Evolutionary conservation across 495 filamentous ascomycete species (phyloP).

Genomic region (Hypoxylon fuscum): DNA sequence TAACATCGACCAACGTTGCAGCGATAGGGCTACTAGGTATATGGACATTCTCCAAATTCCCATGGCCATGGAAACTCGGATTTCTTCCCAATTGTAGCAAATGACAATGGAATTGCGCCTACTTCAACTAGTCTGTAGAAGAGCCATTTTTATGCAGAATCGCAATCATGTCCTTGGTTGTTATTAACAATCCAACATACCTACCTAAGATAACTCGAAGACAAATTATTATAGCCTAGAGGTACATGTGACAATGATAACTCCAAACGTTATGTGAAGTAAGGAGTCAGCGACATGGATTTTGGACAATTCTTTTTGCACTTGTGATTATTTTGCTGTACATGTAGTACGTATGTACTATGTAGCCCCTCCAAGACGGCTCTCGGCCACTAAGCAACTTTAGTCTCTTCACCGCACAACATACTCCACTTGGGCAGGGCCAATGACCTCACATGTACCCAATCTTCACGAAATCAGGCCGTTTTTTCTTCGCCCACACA

Average conservation of each 20-base stretch:
- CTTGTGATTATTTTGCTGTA: no score
- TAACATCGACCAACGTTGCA: slow-evolving; percentile 22
- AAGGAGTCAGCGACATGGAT: no score
- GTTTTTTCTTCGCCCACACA: slow-evolving; percentile 7
- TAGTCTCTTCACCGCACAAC: slow-evolving; percentile 12
- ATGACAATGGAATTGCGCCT: slow-evolving; percentile 12
- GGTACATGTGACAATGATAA: no score
- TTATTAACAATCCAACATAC: slow-evolving; percentile 4
- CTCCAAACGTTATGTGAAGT: slow-evolving; percentile 12
- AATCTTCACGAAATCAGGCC: slow-evolving; percentile 28
- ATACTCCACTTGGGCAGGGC: slow-evolving; percentile 35
- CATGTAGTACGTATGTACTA: no score
- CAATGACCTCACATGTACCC: slow-evolving; percentile 39
- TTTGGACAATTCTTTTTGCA: slow-evolving; percentile 22
- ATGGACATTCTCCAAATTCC: slow-evolving; percentile 35
- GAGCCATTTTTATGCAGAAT: slow-evolving; percentile 25
- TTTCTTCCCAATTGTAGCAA: slow-evolving; percentile 4
- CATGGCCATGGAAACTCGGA: slow-evolving; percentile 36
- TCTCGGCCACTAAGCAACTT: neutral
- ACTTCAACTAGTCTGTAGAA: slow-evolving; percentile 3
- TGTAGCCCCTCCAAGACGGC: slow-evolving; percentile 1
- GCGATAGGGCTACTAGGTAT: slow-evolving; percentile 32
- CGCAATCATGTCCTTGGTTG: slow-evolving; percentile 5
- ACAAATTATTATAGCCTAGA: neutral
- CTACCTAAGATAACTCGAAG: neutral